phyloP scores from a whole-genome alignment of 176 grass and related monocot genomes.

The Musa schizocarpa region DNA sequence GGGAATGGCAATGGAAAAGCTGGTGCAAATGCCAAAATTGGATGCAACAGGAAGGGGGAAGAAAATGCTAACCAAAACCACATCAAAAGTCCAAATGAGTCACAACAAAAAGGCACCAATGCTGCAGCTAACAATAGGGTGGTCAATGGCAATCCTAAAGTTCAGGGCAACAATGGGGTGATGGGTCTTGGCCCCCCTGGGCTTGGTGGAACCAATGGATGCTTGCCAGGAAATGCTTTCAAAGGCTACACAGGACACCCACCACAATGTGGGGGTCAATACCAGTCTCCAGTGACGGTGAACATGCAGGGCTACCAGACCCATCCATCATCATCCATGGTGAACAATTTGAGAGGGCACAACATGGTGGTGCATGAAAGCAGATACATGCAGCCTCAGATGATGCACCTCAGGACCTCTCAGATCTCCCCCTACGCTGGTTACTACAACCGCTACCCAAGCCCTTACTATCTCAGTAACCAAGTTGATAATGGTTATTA shows the following conservation, averaged over 20 bases:
- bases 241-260: slow-evolving; percentile 24
- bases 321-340: slow-evolving; percentile 36
- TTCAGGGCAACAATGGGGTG: slow-evolving; percentile 43
- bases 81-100: slow-evolving; percentile 42
- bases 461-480: slow-evolving; percentile 45
- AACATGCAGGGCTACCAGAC: slow-evolving; percentile 50
- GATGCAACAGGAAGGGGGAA: no score
- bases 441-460: slow-evolving; percentile 49
- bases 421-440: slow-evolving; percentile 89
- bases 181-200: slow-evolving; percentile 46
- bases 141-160: no score
- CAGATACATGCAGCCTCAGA: slow-evolving; percentile 48
- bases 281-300: slow-evolving; percentile 52
- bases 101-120: slow-evolving; percentile 33
- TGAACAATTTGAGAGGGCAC: slow-evolving; percentile 45
- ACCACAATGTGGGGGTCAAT: neutral
- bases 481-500: slow-evolving; percentile 43
- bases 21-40: slow-evolving; percentile 15
- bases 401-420: slow-evolving; percentile 87
- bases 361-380: slow-evolving; percentile 70
- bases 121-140: neutral
- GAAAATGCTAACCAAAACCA: neutral
- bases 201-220: neutral
- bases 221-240: slow-evolving; percentile 2
- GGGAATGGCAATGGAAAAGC: no score